These are phyloP conservation scores for Phytopythium aichiense DNA, from an alignment of 352 stramenopile species.

Conservation along the genomic window DNA sequence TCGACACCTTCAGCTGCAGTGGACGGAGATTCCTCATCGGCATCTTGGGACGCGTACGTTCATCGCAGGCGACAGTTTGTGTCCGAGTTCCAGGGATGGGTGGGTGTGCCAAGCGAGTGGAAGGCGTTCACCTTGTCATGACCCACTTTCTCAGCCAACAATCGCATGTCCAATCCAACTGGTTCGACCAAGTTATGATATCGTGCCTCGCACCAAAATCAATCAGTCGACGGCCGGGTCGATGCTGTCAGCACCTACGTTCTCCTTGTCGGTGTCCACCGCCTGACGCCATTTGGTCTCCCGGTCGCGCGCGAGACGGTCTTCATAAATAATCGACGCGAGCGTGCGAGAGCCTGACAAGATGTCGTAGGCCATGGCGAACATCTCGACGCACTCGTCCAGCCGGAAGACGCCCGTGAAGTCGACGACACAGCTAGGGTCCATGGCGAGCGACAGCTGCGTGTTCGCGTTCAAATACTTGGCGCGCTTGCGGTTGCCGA, in stretches of 20 bases:
- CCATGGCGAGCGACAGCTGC: constrained; percentile 38
- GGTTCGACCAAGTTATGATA: not conserved
- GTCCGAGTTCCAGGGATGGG: constrained; percentile 18
- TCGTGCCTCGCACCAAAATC: not conserved
- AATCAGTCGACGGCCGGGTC: not conserved
- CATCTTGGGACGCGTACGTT: not conserved
- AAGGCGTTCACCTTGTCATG: constrained; percentile 34
- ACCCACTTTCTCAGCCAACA: not conserved
- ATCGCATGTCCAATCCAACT: not conserved
- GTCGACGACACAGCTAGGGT: constrained; percentile 35
- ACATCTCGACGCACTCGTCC: constrained; percentile 60
- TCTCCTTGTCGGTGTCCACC: constrained; percentile 5
- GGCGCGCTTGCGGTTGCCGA: constrained; percentile 49
- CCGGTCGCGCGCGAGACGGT: constrained; percentile 35
- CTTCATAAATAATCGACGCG: constrained; percentile 62
- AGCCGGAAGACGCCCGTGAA: constrained; percentile 66
- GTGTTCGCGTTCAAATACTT: constrained; percentile 51
- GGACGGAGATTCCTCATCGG: not conserved
- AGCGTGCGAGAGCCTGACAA: constrained; percentile 41
- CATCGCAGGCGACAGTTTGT: constrained; percentile 8
- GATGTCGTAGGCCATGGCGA: constrained; percentile 65
- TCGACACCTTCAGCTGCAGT: not conserved
- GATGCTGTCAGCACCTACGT: not conserved
- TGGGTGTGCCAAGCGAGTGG: constrained; percentile 20
- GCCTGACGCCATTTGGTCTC: constrained; percentile 23